Conservation (phyloP, 1,284 basidiomycete species). For the Irpex sp. region DNA sequence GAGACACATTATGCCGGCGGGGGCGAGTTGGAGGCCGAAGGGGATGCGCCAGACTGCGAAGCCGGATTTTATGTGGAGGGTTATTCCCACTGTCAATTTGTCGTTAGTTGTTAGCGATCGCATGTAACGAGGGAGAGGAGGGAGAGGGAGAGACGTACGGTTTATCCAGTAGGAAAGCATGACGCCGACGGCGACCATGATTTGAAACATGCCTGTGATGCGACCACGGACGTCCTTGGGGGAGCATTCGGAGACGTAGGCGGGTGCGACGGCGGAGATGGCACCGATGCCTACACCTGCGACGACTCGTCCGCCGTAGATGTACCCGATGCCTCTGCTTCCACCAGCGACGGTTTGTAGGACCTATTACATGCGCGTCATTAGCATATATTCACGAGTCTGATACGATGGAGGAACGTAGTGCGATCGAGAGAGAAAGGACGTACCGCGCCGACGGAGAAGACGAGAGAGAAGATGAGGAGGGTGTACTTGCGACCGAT, state of each 20-base stretch:
- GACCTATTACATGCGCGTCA: constrained; percentile 27
- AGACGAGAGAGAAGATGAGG: constrained; percentile 56
- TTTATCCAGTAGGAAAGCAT: constrained; percentile 81
- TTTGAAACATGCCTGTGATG: constrained; percentile 77
- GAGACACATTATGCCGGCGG: constrained; percentile 72
- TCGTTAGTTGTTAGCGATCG: background rate
- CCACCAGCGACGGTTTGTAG: constrained; percentile 61
- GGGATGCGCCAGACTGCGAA: constrained; percentile 67
- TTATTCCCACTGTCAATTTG: constrained; percentile 67
- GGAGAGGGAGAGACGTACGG: constrained; percentile 37
- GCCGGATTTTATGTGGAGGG: constrained; percentile 46
- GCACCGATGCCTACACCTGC: constrained; percentile 67
- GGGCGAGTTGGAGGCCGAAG: constrained; percentile 74
- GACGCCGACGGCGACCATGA: constrained; percentile 74
- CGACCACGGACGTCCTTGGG: constrained; percentile 74
- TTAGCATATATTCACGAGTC: background rate
- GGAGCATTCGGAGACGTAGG: constrained; percentile 76
- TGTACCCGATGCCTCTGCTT: constrained; percentile 53
- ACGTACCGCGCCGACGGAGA: constrained; percentile 63
- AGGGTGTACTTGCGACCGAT: constrained; percentile 58
- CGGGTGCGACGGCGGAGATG: constrained; percentile 67
- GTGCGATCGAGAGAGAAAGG: constrained; percentile 11
- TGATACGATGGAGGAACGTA: too few species aligned
- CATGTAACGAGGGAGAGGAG: background rate
- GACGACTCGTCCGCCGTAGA: constrained; percentile 76